Conservation (phyloP, 768 basidiomycete genomes). For the Gloeostereum incarnatum region DNA sequence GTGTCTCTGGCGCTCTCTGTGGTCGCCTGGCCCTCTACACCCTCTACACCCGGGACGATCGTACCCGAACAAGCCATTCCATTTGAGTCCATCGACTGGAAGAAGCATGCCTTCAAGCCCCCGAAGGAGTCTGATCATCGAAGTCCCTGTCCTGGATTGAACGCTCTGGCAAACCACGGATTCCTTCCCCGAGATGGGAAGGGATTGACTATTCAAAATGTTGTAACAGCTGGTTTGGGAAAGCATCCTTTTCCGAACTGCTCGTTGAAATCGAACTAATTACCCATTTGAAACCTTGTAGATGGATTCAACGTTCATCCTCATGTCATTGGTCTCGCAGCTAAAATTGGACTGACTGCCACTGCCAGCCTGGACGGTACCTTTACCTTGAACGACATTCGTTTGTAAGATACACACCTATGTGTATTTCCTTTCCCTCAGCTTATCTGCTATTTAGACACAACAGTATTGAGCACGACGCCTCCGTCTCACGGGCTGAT, state of each 20-base stretch:
- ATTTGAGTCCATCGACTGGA: no score
- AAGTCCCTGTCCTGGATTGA: neutral
- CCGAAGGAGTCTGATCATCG: no score
- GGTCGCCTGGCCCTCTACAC: no score
- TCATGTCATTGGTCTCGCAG: slow-evolving; percentile 7
- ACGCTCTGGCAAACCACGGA: neutral
- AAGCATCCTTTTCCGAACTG: neutral
- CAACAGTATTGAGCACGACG: slow-evolving; percentile 10
- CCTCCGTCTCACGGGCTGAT: slow-evolving; percentile 10
- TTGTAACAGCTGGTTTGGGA: neutral
- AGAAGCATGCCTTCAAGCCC: no score
- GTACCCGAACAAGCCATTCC: no score
- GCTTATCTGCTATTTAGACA: slow-evolving; percentile 1
- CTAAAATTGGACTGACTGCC: slow-evolving; percentile 9
- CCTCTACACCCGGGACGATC: no score
- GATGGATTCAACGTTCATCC: slow-evolving; percentile 11
- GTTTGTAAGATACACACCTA: slow-evolving; percentile 4
- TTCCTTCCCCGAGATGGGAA: neutral
- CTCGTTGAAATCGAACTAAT: neutral
- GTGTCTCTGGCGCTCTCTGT: no score
- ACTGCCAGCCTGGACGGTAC: slow-evolving; percentile 7
- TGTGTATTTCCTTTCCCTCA: neutral
- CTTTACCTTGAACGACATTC: slow-evolving; percentile 9
- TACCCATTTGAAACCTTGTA: neutral
- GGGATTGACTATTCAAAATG: neutral